Evolutionary conservation across 495 filamentous ascomycete genomes (phyloP), one percentile per base, ranked within the genome.

Genomic region (Opeltia flavorubescens): DNA sequence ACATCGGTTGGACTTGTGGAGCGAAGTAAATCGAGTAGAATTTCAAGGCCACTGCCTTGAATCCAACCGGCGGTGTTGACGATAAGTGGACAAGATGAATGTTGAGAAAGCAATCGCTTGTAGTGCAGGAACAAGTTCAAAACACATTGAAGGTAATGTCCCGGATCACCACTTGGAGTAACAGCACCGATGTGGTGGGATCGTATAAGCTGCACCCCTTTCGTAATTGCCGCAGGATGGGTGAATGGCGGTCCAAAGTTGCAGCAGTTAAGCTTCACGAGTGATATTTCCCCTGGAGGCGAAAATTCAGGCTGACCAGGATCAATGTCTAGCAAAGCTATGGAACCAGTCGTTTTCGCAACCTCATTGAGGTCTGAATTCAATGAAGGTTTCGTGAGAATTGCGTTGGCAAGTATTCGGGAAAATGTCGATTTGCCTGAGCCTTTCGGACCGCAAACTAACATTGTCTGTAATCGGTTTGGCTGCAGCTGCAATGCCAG

Each of bases 401-500:
- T 66, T 49, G 76, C 74, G 60, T 94, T 95, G 11, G 72, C 60
- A 17, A 94, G 66, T n/a, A 86, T 65, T 41, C 79, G 82, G 35
- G 77, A 76, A 53, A 94, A 88, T 0, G 84, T 89, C 2, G 87
- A 94, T 59, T 94, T 94, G 13, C 88, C 88, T 12, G 86, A 83
- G 1, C 75, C 80, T 49, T 93, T 89, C 1, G 86, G 81, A 1
- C 88, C 88, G 43, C 80, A 85, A 3, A 89, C 59, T 47, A 89
- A 66, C 3, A 78, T 62, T 46, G 68, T 49, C 51, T 65, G 45
- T 52, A 67, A 47, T 50, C 57, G 31, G 62, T 68, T 13, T 58
- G 49, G 29, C 64, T 66, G 30, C 58, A 59, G 24, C 20, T 2
- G 13, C 7, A 21, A 41, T 13, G 21, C 13, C 62, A 59, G 15